Conservation (phyloP, 2,329 filamentous ascomycete species). For the Penicillium olsonii region DNA sequence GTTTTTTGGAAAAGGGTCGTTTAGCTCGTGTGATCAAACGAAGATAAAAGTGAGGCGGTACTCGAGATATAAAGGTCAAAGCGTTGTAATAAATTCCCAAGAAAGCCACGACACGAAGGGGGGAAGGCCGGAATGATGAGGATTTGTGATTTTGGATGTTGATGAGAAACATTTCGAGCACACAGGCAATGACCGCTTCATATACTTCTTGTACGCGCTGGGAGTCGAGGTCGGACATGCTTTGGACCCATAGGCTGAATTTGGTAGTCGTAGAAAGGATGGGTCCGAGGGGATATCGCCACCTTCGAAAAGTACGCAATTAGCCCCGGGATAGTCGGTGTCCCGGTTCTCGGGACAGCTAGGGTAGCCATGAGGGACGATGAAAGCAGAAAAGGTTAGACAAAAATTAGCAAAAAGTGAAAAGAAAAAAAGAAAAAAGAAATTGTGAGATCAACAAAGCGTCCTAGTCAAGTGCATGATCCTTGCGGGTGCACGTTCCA, state of each 20-base stretch:
- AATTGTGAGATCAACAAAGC: slow-evolving; percentile 16
- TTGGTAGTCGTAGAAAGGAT: slow-evolving; percentile 5
- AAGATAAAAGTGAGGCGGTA: not conserved
- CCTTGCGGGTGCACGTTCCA: slow-evolving; percentile 27
- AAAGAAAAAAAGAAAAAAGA: slow-evolving; percentile 5
- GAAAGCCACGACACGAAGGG: not conserved
- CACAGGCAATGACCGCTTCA: slow-evolving; percentile 15
- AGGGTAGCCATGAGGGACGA: slow-evolving; percentile 14
- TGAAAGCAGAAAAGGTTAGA: too few species aligned
- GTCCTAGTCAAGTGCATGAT: slow-evolving; percentile 15
- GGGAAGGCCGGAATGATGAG: not conserved
- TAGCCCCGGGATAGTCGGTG: slow-evolving; percentile 13
- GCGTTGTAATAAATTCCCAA: slow-evolving; percentile 1
- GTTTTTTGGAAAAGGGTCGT: not conserved
- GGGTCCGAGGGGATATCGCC: slow-evolving; percentile 15
- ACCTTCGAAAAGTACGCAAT: slow-evolving; percentile 22
- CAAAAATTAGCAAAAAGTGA: not conserved
- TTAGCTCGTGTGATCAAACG: slow-evolving; percentile 3
- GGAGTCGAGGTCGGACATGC: slow-evolving; percentile 10
- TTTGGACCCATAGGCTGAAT: slow-evolving; percentile 11
- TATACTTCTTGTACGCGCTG: slow-evolving; percentile 17
- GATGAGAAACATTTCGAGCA: slow-evolving; percentile 3
- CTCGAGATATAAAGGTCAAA: slow-evolving; percentile 8
- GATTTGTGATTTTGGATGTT: not conserved
- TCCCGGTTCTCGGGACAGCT: slow-evolving; percentile 17